These are phyloP conservation scores for Yamadazyma dushanensis DNA, from an alignment of 1,139 yeast species.

Conservation along the genomic window DNA sequence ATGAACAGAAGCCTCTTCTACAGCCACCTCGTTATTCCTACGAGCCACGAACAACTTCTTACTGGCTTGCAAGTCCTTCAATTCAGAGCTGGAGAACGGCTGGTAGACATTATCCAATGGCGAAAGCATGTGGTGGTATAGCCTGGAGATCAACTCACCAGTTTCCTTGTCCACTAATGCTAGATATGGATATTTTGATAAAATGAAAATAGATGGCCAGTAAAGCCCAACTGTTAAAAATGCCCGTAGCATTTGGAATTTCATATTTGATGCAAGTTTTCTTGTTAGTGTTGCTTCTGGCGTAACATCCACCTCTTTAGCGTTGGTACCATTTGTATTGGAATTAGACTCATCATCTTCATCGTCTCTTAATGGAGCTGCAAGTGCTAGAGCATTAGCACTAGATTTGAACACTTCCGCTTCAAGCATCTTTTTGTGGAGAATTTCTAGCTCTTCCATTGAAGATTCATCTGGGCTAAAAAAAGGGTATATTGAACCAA, in stretches of 20 bases:
- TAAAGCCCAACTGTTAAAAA: conserved; percentile 64
- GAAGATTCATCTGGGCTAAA: conserved; percentile 48
- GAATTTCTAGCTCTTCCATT: conserved; percentile 42
- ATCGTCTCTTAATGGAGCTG: conserved; percentile 79
- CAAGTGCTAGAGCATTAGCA: conserved; percentile 81
- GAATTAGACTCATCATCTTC: conserved; percentile 44
- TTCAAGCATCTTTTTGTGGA: conserved; percentile 54
- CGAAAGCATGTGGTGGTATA: conserved; percentile 50
- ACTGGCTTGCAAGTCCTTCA: conserved; percentile 21
- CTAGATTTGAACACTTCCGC: conserved; percentile 63
- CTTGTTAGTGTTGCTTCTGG: conserved; percentile 12
- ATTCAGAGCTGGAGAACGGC: conserved; percentile 21
- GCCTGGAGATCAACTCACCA: conserved; percentile 46
- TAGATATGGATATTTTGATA: conserved; percentile 64
- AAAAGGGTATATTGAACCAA: conserved; percentile 61
- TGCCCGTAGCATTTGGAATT: conserved; percentile 47
- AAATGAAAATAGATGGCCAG: conserved; percentile 60
- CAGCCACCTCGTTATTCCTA: conserved; percentile 31
- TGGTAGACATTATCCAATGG: conserved; percentile 44
- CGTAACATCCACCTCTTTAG: conserved; percentile 5
- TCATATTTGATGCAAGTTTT: conserved; percentile 24
- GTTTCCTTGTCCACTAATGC: conserved; percentile 56
- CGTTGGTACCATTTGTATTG: conserved; percentile 2
- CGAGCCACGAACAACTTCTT: conserved; percentile 29
- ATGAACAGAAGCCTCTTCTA: conserved; percentile 24